A percentile compares a stretch with the other conserved stretches of the same genome.
Conservation (phyloP, 768 basidiomycete species). For the Xerocomellus intermedius region DNA sequence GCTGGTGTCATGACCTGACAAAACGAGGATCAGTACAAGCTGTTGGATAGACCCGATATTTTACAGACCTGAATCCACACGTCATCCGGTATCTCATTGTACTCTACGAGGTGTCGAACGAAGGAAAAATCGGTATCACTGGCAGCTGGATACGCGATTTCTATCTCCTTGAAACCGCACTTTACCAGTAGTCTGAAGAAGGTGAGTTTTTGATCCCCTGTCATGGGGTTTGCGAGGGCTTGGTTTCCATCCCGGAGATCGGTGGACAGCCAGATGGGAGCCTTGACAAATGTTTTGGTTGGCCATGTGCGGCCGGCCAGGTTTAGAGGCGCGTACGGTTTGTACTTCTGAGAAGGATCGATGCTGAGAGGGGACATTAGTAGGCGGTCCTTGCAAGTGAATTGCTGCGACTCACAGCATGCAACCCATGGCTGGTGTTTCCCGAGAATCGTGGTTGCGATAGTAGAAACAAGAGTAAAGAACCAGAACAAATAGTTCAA, state of each 20-base stretch:
- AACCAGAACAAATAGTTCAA: no score
- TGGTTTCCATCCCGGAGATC: slow-evolving; percentile 98
- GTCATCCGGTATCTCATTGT: slow-evolving; percentile 83
- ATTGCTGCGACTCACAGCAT: slow-evolving; percentile 57
- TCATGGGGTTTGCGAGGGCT: slow-evolving; percentile 97
- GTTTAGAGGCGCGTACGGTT: slow-evolving; percentile 79
- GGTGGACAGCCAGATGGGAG: slow-evolving; percentile 96
- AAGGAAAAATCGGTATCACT: slow-evolving; percentile 95
- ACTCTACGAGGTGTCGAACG: slow-evolving; percentile 85
- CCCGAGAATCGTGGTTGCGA: neutral
- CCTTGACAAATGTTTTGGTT: slow-evolving; percentile 70
- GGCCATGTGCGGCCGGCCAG: slow-evolving; percentile 91
- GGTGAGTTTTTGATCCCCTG: slow-evolving; percentile 86
- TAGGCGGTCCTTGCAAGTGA: neutral
- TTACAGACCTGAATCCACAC: slow-evolving; percentile 91
- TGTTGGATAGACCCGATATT: neutral
- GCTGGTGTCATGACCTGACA: slow-evolving; percentile 92
- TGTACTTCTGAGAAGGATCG: slow-evolving; percentile 88
- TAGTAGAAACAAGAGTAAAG: neutral
- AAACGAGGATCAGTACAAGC: slow-evolving; percentile 1
- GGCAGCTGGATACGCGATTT: slow-evolving; percentile 95
- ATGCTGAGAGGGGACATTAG: slow-evolving; percentile 43
- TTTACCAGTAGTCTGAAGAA: slow-evolving; percentile 91
- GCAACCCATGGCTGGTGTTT: slow-evolving; percentile 49
- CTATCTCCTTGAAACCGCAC: slow-evolving; percentile 95